Conservation (phyloP, 2,329 filamentous ascomycete species). For the Scleromitrula shiraiana region DNA sequence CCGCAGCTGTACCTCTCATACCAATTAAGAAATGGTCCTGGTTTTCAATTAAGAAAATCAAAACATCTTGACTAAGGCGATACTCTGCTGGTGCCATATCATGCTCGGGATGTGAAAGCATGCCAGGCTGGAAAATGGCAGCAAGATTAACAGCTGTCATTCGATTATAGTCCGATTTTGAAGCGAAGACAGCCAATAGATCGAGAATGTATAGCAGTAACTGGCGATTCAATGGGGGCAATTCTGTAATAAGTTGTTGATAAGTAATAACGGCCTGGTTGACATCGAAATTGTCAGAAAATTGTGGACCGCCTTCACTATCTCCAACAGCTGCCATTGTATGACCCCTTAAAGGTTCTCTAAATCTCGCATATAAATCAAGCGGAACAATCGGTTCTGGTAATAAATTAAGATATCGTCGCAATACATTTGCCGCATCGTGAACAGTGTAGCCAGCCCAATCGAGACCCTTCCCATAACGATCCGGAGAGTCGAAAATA, state of each 20-base stretch:
- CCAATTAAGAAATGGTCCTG: constrained; percentile 97
- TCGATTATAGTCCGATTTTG: constrained; percentile 91
- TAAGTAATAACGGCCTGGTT: constrained; percentile 72
- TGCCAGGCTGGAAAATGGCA: constrained; percentile 94
- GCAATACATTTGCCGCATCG: constrained; percentile 92
- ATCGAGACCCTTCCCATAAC: constrained; percentile 92
- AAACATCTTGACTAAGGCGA: constrained; percentile 86
- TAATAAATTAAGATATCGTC: constrained; percentile 90
- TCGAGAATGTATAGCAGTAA: constrained; percentile 93
- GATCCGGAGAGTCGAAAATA: constrained; percentile 86
- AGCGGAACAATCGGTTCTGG: constrained; percentile 95
- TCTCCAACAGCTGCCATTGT: constrained; percentile 67
- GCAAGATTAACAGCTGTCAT: constrained; percentile 94
- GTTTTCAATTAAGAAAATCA: constrained; percentile 97
- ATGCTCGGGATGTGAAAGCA: constrained; percentile 87
- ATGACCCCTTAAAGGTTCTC: constrained; percentile 61
- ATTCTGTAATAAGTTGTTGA: constrained; percentile 82
- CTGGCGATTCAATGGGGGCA: constrained; percentile 89
- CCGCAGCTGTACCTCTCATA: constrained; percentile 98
- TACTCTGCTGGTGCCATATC: constrained; percentile 96
- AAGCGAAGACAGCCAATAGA: constrained; percentile 90
- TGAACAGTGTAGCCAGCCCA: constrained; percentile 98
- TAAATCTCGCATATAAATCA: constrained; percentile 85
- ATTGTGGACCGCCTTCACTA: constrained; percentile 55
- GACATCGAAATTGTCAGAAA: constrained; percentile 66